A percentile compares a stretch with the other conserved stretches of the same genome.
Conservation (phyloP, 768 basidiomycete species). For the Xerocomus brunneocitrinus region DNA sequence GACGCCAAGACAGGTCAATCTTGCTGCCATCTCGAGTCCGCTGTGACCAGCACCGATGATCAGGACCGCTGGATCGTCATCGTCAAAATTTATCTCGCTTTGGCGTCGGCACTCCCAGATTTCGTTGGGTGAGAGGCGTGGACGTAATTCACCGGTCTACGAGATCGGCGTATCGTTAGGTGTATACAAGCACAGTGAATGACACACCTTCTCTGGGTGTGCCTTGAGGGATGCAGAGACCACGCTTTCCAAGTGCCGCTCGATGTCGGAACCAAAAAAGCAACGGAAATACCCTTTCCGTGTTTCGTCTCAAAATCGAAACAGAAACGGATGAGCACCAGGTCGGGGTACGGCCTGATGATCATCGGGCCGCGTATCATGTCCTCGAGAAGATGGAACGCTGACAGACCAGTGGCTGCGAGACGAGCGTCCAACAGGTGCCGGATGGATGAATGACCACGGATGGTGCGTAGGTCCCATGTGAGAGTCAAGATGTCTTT, state of each 20-base stretch:
- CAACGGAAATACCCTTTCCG: conserved; percentile 49
- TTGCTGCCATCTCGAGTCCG: conserved; percentile 58
- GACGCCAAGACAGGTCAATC: conserved; percentile 54
- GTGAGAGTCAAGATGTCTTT: conserved; percentile 50
- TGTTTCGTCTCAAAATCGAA: conserved; percentile 51
- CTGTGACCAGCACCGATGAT: conserved; percentile 63
- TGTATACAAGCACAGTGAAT: neutral
- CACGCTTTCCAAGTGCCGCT: conserved; percentile 52
- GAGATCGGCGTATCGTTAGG: neutral
- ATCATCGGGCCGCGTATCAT: conserved; percentile 28
- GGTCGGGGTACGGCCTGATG: conserved; percentile 43
- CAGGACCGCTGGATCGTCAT: conserved; percentile 50
- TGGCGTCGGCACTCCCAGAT: conserved; percentile 47
- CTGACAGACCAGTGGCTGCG: conserved; percentile 12
- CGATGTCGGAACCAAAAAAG: conserved; percentile 43
- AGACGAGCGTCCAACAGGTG: conserved; percentile 37
- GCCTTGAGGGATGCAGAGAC: conserved; percentile 48
- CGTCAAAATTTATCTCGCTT: conserved; percentile 40
- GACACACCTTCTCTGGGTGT: conserved; percentile 41
- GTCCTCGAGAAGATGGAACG: conserved; percentile 20
- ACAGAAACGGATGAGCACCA: conserved; percentile 53
- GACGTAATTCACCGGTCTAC: conserved; percentile 37
- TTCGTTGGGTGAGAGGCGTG: conserved; percentile 39
- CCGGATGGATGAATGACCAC: conserved; percentile 33
- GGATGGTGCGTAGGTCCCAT: conserved; percentile 50